These are phyloP conservation scores for Leptomonas pyrrhocoris DNA, from an alignment of 208 protist genomes.

Conservation along the genomic window DNA sequence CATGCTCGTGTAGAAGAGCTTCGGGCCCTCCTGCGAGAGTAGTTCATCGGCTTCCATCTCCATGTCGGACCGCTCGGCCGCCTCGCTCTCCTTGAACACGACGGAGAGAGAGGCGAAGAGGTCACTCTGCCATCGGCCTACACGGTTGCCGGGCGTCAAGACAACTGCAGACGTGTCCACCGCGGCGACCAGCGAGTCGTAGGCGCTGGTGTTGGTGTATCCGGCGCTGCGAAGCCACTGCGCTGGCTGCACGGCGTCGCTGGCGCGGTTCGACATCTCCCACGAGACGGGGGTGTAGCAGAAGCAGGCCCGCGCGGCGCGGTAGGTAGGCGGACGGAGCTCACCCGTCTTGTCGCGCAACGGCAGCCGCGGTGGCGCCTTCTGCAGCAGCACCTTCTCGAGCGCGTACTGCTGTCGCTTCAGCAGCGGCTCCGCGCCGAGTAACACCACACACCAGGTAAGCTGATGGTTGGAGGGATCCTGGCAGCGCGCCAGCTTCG, in stretches of 20 bases:
- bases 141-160: slow-evolving; percentile 37
- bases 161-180: slow-evolving; percentile 21
- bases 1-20: slow-evolving; percentile 21
- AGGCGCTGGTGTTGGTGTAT: slow-evolving; percentile 19
- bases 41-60: slow-evolving; percentile 8
- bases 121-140: slow-evolving; percentile 78
- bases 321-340: slow-evolving; percentile 45
- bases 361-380: slow-evolving; percentile 35
- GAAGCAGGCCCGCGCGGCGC: slow-evolving; percentile 48
- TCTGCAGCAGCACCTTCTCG: slow-evolving; percentile 38
- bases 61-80: slow-evolving; percentile 4
- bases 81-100: slow-evolving; percentile 47
- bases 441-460: slow-evolving; percentile 72
- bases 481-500: slow-evolving; percentile 67
- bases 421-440: slow-evolving; percentile 37
- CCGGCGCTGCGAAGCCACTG: slow-evolving; percentile 58
- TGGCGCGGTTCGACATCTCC: slow-evolving; percentile 17
- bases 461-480: slow-evolving; percentile 60
- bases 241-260: slow-evolving; percentile 29
- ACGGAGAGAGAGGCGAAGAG: slow-evolving; percentile 51
- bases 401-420: slow-evolving; percentile 45
- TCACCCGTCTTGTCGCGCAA: slow-evolving; percentile 60
- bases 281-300: slow-evolving; percentile 50
- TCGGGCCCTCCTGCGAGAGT: slow-evolving; percentile 17
- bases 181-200: slow-evolving; percentile 26